Base-by-base conservation (phyloP, 805 yeast species). In the Brettanomyces bruxellensis region DNA sequence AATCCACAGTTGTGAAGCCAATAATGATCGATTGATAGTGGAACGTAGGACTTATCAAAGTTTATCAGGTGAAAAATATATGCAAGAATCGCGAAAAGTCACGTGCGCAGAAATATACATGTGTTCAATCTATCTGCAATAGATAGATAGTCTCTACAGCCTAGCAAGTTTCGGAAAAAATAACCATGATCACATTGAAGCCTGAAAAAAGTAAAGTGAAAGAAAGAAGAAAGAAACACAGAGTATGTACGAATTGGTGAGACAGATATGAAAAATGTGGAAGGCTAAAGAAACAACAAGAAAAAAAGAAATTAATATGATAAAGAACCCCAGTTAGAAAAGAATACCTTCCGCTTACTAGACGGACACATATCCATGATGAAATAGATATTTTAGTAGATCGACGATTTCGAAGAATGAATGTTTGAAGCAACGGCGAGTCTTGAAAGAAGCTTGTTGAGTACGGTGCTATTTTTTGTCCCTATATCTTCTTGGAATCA, bases 61-160 rank as follows among this genome's bases (percentile, higher is more conserved):
- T 18, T 18, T 18, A 18, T 18, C 18, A 18, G 18, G 18, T 18
- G 18, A 18, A 36, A n/a, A 28, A 28, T 28, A 28, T 9, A 6
- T 7, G 9, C 7, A 23, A 14, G 28, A 42, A 53, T 53, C 53
- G 48, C 54, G 57, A 34, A 42, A 43, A 46, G 47, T 56, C 59
- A 57, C 59, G 59, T 54, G 58, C 25, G 18, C 18, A 18, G 18
- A 18, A 18, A 18, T 18, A 18, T 18, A 18, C 18, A 18, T 18
- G 18, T 18, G 18, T 18, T 18, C 18, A 18, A 18, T 18, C 18
- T 18, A 18, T 18, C 18, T 18, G 18, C 18, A 18, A 18, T 2
- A 18, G 18, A 18, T 18, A 18, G 18, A 18, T 18, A 18, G 18
- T 18, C 18, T 18, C 18, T 18, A 18, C 18, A 18, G 18, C 18